Evolutionary conservation across 208 protist genomes (phyloP), one percentile per base, ranked within the genome.

Genomic region (Phytomonas sp.): DNA sequence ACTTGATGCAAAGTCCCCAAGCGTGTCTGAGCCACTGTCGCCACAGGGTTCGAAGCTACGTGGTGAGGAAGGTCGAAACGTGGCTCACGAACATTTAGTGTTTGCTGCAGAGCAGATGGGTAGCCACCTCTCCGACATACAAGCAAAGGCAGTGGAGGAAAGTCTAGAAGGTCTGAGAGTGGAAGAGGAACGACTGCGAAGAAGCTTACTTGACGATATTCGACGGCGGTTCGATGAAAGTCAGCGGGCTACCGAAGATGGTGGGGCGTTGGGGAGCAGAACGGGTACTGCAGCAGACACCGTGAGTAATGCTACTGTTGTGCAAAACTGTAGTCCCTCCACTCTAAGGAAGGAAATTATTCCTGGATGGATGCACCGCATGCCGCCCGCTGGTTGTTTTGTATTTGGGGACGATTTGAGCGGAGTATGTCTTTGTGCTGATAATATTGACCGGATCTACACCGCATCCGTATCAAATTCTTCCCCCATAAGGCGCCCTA

Each of bases 171-270:
- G 56, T 4, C 68, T 81, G 15, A 64, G 68, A 15, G 69, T 29
- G n/a, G 72, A 81, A 56, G 75, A 74, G 31, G 62, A 72, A 46
- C 73, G 74, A 4, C 81, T 79, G 70, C 76, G 77, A 51, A 94
- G 95, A 72, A 67, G 93, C 11, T 95, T 96, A 60, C 88, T 93
- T 9, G 96, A 98, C 72, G 93, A 93, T 71, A 83, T 98, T 40
- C 89, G 97, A 5, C 79, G 82, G 13, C 71, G 82, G n/a, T 76
- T 67, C 40, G 71, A 82, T 59, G 80, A 73, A 28, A 43, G 71
- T 4, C 74, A 60, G 66, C 23, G 28, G 26, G 9, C 51, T 26
- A 43, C 46, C 36, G 36, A 51, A 4, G 40, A 51, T 9, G 67
- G 68, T 9, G 20, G 29, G 1, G 13, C 29, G n/a, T 5, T 32